phyloP scores from a whole-genome alignment of 176 grass and related monocot species.

The Bothriochloa decipiens region DNA sequence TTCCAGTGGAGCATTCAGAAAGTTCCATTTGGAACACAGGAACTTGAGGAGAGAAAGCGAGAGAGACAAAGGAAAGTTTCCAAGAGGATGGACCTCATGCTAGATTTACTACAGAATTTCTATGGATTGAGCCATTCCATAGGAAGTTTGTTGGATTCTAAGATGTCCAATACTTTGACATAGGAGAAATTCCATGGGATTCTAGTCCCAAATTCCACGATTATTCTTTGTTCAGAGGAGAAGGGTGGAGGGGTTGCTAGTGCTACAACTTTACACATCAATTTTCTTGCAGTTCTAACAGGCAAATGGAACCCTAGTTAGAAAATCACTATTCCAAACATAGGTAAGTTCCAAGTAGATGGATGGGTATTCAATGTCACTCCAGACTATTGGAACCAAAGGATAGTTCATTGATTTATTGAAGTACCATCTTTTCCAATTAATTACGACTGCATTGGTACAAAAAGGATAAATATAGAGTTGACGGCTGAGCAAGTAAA shows the following conservation, averaged over 20 bases:
- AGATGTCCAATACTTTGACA: too few species aligned
- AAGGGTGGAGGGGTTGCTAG: neutral
- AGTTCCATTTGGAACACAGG: neutral
- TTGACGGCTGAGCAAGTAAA: conserved; percentile 8
- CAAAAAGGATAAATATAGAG: neutral
- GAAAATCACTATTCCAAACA: conserved; percentile 9
- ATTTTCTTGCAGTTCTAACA: neutral
- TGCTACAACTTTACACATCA: neutral
- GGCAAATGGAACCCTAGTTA: neutral
- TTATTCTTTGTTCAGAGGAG: too few species aligned
- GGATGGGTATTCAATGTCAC: neutral
- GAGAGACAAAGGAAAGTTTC: neutral
- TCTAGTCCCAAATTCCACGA: too few species aligned
- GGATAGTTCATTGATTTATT: neutral
- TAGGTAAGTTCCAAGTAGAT: neutral
- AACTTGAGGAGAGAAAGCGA: neutral
- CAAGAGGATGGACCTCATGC: neutral
- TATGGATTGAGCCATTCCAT: neutral
- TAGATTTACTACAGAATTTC: neutral
- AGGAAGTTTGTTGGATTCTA: neutral
- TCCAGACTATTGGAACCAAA: neutral
- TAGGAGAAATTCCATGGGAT: too few species aligned
- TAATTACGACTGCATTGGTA: neutral
- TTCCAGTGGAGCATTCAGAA: neutral
- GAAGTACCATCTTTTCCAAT: neutral